These are phyloP conservation scores for Suillus hirtellus DNA, from an alignment of 768 basidiomycete species.

Conservation along the genomic window DNA sequence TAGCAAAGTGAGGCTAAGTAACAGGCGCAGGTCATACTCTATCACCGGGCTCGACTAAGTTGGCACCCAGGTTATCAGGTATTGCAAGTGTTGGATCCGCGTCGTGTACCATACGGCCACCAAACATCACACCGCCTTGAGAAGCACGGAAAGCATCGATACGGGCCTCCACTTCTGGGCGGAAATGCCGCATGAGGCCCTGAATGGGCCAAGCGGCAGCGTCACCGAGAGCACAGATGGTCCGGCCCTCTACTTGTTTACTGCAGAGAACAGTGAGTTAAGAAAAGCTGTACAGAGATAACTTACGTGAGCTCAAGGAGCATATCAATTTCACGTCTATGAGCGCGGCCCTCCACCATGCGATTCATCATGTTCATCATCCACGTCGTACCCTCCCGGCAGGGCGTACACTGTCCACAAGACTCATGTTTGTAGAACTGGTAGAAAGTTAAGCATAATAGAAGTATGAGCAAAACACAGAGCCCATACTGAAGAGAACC, in stretches of 20 bases:
- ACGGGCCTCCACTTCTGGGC: conserved; percentile 90
- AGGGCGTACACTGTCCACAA: conserved; percentile 96
- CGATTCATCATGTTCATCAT: conserved; percentile 99
- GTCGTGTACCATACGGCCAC: conserved; percentile 71
- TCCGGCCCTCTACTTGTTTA: conserved; percentile 96
- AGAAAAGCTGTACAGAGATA: background rate
- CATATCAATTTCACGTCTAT: conserved; percentile 97
- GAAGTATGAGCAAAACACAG: conserved; percentile 2
- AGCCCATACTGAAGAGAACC: conserved; percentile 69
- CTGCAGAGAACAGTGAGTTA: conserved; percentile 38
- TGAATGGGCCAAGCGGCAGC: conserved; percentile 99
- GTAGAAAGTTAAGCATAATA: conserved; percentile 10
- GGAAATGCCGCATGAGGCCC: conserved; percentile 96
- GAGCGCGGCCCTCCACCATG: conserved; percentile 88
- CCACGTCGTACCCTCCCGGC: conserved; percentile 95
- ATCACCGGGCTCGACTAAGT: conserved; percentile 43
- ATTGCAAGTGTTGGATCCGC: conserved; percentile 69
- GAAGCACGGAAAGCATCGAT: conserved; percentile 73
- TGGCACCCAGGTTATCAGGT: conserved; percentile 71
- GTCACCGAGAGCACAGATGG: conserved; percentile 95
- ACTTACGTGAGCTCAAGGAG: conserved; percentile 88
- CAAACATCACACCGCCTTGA: conserved; percentile 86
- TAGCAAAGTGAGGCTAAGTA: background rate
- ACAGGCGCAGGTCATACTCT: conserved; percentile 20
- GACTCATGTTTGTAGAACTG: conserved; percentile 99